Conservation (phyloP, 306 rosid genomes). For the Vigna unguiculata region DNA sequence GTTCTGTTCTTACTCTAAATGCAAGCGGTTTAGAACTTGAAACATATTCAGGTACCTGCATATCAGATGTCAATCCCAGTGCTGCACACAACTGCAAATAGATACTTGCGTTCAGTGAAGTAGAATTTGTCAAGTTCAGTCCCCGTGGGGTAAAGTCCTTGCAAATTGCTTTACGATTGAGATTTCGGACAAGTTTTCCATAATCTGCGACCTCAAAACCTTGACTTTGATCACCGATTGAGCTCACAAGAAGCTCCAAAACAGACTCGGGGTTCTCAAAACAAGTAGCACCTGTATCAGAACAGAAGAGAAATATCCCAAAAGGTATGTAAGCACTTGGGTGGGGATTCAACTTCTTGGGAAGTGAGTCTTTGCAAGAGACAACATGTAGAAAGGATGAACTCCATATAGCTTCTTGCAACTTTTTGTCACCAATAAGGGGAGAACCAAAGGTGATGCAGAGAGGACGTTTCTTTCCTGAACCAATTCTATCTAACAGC, state of each 20-base stretch:
- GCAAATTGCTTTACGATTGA: constrained; percentile 37
- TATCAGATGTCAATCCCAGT: constrained; percentile 41
- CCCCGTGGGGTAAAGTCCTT: constrained; percentile 8
- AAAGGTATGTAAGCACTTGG: constrained; percentile 53
- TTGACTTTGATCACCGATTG: constrained; percentile 28
- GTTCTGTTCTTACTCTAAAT: background rate
- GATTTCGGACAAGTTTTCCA: constrained; percentile 44
- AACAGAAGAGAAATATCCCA: constrained; percentile 71
- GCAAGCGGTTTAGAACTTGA: background rate
- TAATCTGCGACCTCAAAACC: constrained; percentile 38
- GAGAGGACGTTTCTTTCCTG: constrained; percentile 57
- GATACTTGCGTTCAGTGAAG: constrained; percentile 50
- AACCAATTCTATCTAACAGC: constrained; percentile 48
- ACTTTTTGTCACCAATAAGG: constrained; percentile 55
- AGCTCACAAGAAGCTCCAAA: constrained; percentile 38
- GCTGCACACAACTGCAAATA: constrained; percentile 51
- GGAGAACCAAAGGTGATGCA: constrained; percentile 88
- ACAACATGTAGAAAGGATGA: constrained; percentile 77
- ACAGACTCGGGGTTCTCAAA: constrained; percentile 56
- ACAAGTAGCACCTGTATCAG: constrained; percentile 54
- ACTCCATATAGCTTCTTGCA: constrained; percentile 58
- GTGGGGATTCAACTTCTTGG: constrained; percentile 1
- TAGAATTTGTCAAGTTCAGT: background rate
- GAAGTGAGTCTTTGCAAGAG: constrained; percentile 60
- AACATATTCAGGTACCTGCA: constrained; percentile 50